phyloP scores from a whole-genome alignment of 177 flowering plant species.

The Vitis hybrid region DNA sequence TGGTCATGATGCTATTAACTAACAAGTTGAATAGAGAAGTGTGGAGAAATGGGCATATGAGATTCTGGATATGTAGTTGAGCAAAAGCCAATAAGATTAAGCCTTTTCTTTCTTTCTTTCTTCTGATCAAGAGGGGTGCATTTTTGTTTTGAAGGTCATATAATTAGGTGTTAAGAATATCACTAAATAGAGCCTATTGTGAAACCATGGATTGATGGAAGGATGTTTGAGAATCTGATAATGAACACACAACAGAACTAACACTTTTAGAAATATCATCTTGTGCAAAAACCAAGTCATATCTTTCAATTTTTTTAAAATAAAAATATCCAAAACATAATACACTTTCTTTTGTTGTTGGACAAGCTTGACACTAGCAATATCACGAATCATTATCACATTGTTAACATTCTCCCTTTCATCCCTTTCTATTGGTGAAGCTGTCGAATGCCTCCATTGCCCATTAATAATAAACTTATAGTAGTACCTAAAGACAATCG shows the following conservation, averaged over 20 bases:
- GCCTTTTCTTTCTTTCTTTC: too few relatives aligned
- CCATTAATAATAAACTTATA: slow-evolving; percentile 79
- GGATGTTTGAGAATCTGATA: neutral
- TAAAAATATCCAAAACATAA: neutral
- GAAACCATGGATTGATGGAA: too few relatives aligned
- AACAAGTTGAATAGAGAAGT: neutral
- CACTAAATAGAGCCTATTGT: too few relatives aligned
- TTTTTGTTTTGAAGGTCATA: too few relatives aligned
- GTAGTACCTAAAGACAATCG: slow-evolving; percentile 51
- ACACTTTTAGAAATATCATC: neutral
- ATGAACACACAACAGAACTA: neutral
- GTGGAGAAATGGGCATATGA: neutral
- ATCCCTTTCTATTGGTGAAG: slow-evolving; percentile 85
- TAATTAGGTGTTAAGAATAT: too few relatives aligned
- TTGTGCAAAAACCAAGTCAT: neutral
- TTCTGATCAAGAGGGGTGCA: too few relatives aligned
- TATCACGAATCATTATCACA: slow-evolving; percentile 68
- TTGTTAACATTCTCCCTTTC: slow-evolving; percentile 73
- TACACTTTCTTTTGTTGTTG: slow-evolving; percentile 57
- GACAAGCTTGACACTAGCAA: slow-evolving; percentile 68
- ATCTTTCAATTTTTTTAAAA: neutral
- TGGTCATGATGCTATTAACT: neutral
- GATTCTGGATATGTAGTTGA: too few relatives aligned
- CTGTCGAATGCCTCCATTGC: slow-evolving; percentile 82
- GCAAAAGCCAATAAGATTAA: too few relatives aligned